Evolutionary conservation across 768 basidiomycete species (phyloP).

Genomic region (Xerocomus brunneocitrinus): DNA sequence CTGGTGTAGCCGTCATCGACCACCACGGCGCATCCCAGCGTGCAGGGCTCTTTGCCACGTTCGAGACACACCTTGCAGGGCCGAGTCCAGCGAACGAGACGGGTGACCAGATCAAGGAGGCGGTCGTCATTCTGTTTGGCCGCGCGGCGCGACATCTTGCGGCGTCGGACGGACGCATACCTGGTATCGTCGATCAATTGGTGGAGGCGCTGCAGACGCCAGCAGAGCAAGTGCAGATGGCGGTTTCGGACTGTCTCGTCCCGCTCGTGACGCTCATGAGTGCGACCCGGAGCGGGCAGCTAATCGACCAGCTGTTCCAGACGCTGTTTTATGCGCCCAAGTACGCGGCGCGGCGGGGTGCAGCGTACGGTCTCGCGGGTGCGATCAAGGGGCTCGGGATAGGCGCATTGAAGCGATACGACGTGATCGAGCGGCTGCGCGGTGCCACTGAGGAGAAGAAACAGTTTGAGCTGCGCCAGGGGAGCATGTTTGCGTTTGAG

Average conservation of each 20-base stretch:
- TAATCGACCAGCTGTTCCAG: conserved; percentile 75
- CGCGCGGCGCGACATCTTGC: conserved; percentile 87
- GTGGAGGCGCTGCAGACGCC: conserved; percentile 91
- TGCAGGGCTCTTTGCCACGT: conserved; percentile 69
- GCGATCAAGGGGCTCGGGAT: conserved; percentile 90
- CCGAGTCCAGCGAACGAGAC: conserved; percentile 59
- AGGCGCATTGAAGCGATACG: conserved; percentile 76
- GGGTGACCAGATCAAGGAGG: conserved; percentile 88
- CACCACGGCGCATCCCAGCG: conserved; percentile 70
- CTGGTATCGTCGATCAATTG: conserved; percentile 76
- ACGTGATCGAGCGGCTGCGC: conserved; percentile 68
- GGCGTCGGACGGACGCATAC: conserved; percentile 69
- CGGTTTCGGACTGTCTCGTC: conserved; percentile 92
- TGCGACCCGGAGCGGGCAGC: conserved; percentile 33
- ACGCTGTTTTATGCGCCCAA: conserved; percentile 76
- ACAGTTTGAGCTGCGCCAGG: conserved; percentile 80
- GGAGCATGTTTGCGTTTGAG: conserved; percentile 93
- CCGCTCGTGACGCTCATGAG: conserved; percentile 75
- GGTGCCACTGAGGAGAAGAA: conserved; percentile 87
- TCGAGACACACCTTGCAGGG: conserved; percentile 68
- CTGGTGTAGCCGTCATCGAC: conserved; percentile 80
- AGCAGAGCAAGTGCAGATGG: conserved; percentile 92
- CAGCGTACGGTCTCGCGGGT: conserved; percentile 94
- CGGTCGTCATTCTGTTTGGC: conserved; percentile 91
- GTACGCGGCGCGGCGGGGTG: conserved; percentile 93